These are phyloP conservation scores for Tylopilus sp. DNA, from an alignment of 1,284 basidiomycete genomes.

Conservation along the genomic window DNA sequence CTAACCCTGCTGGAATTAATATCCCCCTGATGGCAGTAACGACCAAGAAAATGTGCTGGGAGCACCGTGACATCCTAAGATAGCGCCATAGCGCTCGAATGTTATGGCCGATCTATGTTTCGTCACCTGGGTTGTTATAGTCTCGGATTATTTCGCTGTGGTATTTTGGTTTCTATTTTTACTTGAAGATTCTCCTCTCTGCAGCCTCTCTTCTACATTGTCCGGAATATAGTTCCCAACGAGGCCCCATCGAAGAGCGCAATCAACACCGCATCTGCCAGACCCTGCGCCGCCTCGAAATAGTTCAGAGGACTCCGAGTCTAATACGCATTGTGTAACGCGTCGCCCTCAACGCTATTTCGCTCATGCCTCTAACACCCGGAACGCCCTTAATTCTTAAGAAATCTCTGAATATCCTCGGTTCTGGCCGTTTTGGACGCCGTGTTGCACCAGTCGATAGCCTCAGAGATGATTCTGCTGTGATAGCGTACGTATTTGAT, in stretches of 20 bases:
- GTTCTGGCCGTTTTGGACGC: neutral
- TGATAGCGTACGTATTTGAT: slow-evolving; percentile 29
- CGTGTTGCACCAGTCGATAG: neutral
- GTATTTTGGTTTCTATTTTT: no score
- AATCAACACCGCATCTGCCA: no score
- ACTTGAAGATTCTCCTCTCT: neutral
- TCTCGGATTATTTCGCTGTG: no score
- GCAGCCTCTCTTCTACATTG: neutral
- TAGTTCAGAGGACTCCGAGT: neutral
- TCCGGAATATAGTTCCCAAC: neutral
- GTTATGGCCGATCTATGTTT: no score
- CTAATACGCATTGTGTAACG: neutral
- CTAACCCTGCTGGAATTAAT: neutral
- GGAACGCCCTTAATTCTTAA: neutral
- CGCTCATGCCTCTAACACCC: neutral
- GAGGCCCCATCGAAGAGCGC: neutral
- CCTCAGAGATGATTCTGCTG: slow-evolving; percentile 10
- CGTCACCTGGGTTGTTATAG: no score
- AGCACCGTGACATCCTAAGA: neutral
- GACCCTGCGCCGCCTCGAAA: no score
- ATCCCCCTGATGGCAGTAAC: no score
- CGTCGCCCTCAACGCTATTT: neutral
- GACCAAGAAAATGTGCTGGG: no score
- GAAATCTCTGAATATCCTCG: neutral
- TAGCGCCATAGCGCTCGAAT: slow-evolving; percentile 3